Evolutionary conservation across 257 asterid species (phyloP).

Genomic region (Salvia miltiorrhiza): DNA sequence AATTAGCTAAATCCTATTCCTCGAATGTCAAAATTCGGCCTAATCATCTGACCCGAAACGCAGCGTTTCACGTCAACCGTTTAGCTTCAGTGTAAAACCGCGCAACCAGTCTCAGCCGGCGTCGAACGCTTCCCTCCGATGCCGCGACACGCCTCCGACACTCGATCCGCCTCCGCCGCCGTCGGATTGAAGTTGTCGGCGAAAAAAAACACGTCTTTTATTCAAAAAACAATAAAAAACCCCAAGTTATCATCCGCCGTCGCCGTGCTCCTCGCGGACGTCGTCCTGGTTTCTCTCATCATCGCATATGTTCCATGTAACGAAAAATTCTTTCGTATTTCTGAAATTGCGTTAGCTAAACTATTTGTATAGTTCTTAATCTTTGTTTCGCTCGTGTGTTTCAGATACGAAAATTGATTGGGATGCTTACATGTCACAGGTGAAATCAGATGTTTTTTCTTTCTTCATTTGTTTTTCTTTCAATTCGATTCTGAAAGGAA

Average conservation of each 20-base stretch:
- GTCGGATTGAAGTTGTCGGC: conserved; percentile 19
- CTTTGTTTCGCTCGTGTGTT: conserved; percentile 18
- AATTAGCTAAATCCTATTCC: background rate
- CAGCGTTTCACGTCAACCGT: conserved; percentile 23
- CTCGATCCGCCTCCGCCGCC: conserved; percentile 32
- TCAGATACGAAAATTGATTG: conserved; percentile 97
- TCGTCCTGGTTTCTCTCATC: conserved; percentile 58
- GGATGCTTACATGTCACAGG: conserved; percentile 99
- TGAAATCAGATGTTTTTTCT: conserved; percentile 12
- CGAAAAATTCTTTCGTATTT: background rate
- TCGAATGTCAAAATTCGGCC: background rate
- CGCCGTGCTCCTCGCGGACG: conserved; percentile 64
- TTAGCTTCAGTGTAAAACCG: background rate
- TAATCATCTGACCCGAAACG: conserved; percentile 20
- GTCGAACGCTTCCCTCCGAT: conserved; percentile 25
- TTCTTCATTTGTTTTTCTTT: background rate
- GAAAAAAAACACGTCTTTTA: conserved; percentile 14
- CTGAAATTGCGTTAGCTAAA: background rate
- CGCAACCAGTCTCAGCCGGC: conserved; percentile 24
- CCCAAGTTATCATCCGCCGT: conserved; percentile 43
- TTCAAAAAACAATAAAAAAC: conserved; percentile 23
- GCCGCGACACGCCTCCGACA: conserved; percentile 42
- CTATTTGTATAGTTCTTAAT: background rate
- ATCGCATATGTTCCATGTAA: conserved; percentile 88
- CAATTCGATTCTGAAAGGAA: background rate